Conservation (phyloP, 257 asterid genomes). For the Solanum etuberosum region DNA sequence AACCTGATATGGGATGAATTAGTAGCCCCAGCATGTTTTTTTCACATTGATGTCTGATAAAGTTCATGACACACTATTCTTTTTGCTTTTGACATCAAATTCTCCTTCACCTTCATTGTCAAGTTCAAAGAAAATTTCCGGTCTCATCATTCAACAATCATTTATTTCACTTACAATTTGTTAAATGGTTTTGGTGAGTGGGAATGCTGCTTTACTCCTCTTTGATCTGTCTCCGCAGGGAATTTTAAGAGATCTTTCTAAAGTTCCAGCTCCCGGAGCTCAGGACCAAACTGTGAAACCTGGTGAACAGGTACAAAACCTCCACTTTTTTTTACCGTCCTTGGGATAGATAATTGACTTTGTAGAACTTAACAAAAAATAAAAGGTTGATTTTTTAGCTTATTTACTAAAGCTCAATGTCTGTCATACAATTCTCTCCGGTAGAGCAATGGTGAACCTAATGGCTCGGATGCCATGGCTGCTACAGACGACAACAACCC, state of each 20-base stretch:
- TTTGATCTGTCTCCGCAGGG: conserved; percentile 39
- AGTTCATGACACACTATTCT: neutral
- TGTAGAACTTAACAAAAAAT: neutral
- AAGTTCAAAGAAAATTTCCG: neutral
- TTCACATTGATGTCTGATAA: neutral
- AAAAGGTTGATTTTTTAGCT: neutral
- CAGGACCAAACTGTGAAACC: conserved; percentile 46
- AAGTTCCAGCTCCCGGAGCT: conserved; percentile 41
- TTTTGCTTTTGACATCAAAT: neutral
- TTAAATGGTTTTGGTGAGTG: neutral
- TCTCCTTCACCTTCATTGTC: neutral
- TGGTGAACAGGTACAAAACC: conserved; percentile 29
- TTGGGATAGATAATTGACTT: neutral
- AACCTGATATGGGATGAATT: neutral
- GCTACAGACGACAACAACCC: conserved; percentile 31
- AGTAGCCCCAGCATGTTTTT: neutral
- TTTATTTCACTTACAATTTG: neutral
- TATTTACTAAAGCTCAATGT: neutral
- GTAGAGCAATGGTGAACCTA: conserved; percentile 50
- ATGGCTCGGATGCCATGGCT: conserved; percentile 22
- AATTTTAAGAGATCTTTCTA: conserved; percentile 71
- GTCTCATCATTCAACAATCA: neutral
- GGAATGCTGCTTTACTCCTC: neutral
- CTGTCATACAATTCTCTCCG: neutral
- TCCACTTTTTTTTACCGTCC: neutral